Conservation (phyloP, 306 rosid genomes). For the Abrus pulchellus region DNA sequence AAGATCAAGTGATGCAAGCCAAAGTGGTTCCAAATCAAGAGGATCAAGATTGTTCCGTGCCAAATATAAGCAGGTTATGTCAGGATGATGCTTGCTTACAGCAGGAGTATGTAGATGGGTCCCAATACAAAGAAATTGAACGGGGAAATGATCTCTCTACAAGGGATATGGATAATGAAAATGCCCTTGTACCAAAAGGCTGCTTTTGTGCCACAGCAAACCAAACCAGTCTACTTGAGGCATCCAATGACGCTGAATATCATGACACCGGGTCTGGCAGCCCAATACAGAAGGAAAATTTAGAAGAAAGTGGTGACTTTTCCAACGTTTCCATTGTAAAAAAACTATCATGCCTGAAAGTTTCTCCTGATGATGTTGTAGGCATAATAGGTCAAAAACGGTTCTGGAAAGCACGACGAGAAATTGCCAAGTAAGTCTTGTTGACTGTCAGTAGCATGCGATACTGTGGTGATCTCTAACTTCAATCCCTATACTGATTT, state of each 20-base stretch:
- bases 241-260: slow-evolving; percentile 52
- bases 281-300: slow-evolving; percentile 52
- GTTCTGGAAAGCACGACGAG: slow-evolving; percentile 98
- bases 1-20: slow-evolving; percentile 48
- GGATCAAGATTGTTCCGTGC: slow-evolving; percentile 52
- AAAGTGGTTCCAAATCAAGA: slow-evolving; percentile 54
- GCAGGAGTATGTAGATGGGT: slow-evolving; percentile 50
- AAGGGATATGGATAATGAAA: slow-evolving; percentile 55
- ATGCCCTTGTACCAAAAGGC: neutral
- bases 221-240: slow-evolving; percentile 55
- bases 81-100: slow-evolving; percentile 57
- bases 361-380: slow-evolving; percentile 92
- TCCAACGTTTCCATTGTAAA: slow-evolving; percentile 77
- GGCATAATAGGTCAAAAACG: slow-evolving; percentile 89
- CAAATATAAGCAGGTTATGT: slow-evolving; percentile 51
- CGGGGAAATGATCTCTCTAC: slow-evolving; percentile 56
- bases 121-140: slow-evolving; percentile 51
- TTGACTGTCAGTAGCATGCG: slow-evolving; percentile 23
- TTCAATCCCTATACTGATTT: too few relatives aligned
- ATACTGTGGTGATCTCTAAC: slow-evolving; percentile 37
- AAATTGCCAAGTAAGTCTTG: slow-evolving; percentile 78
- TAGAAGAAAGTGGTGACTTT: slow-evolving; percentile 68
- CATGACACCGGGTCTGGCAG: slow-evolving; percentile 51
- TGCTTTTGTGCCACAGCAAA: slow-evolving; percentile 31
- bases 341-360: slow-evolving; percentile 57